A percentile compares a stretch with the other conserved stretches of the same genome.
Evolutionary conservation across 163 green algal species (phyloP).

Genomic region (Botryococcus braunii): DNA sequence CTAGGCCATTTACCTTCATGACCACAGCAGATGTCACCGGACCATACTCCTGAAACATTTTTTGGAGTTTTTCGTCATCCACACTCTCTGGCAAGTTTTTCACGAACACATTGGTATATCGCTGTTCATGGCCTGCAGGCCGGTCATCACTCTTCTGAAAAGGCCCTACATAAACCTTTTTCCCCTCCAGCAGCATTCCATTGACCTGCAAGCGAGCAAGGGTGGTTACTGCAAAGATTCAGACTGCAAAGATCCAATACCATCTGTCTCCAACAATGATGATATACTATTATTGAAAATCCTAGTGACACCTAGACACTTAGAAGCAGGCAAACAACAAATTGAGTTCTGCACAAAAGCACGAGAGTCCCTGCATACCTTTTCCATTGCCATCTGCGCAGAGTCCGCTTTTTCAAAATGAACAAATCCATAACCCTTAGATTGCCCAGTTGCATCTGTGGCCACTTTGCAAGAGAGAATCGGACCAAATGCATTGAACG

Average conservation of each 20-base stretch:
- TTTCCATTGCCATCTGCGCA: constrained; percentile 68
- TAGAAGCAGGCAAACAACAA: not conserved
- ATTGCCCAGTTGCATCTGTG: constrained; percentile 47
- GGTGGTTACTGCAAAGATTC: no score
- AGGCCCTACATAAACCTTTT: constrained; percentile 88
- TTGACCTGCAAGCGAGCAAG: no score
- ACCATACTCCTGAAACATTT: constrained; percentile 64
- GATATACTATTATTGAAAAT: not conserved
- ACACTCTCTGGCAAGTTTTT: constrained; percentile 76
- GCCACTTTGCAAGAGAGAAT: constrained; percentile 97
- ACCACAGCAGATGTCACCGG: constrained; percentile 61
- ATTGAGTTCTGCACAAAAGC: not conserved
- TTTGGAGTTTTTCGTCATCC: constrained; percentile 55
- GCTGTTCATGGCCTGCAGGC: constrained; percentile 31
- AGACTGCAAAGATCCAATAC: no score
- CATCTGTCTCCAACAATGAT: not conserved
- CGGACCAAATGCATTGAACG: constrained; percentile 86
- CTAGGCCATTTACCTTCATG: constrained; percentile 79
- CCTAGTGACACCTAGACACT: not conserved
- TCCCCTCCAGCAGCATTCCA: constrained; percentile 88
- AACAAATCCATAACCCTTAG: constrained; percentile 78
- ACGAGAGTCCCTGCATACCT: constrained; percentile 34
- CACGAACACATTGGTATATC: constrained; percentile 89
- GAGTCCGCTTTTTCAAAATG: constrained; percentile 68
- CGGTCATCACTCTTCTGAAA: constrained; percentile 84